These are phyloP conservation scores for Malus hybrid DNA, from an alignment of 331 rosid species.

Conservation along the genomic window DNA sequence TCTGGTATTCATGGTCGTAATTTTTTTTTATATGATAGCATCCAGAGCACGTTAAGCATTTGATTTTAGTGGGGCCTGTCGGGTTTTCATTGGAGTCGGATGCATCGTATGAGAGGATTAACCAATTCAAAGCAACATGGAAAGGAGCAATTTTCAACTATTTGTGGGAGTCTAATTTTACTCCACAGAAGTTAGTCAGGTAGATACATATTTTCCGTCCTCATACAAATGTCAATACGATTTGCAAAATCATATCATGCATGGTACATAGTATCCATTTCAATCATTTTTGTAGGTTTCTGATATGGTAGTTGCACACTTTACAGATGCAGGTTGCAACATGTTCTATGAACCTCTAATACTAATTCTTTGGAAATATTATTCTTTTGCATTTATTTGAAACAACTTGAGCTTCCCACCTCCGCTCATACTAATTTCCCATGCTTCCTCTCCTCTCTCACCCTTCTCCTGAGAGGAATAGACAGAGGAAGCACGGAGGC, in stretches of 20 bases:
- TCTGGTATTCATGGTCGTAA: slow-evolving; percentile 14
- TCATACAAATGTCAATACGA: not conserved
- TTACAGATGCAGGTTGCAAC: not conserved
- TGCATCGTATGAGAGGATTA: slow-evolving; percentile 42
- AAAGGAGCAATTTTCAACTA: slow-evolving; percentile 75
- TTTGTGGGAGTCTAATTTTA: slow-evolving; percentile 95
- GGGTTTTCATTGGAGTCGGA: slow-evolving; percentile 66
- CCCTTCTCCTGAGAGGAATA: not conserved
- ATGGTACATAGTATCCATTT: not conserved
- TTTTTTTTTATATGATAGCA: slow-evolving; percentile 42
- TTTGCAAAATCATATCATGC: not conserved
- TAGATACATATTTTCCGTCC: slow-evolving; percentile 6
- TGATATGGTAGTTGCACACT: not conserved
- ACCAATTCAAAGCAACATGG: slow-evolving; percentile 71
- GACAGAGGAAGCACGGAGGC: not conserved
- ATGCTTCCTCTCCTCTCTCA: not conserved
- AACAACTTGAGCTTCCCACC: not conserved
- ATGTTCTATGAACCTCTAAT: too few species aligned
- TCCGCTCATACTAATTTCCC: not conserved
- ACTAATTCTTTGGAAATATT: not conserved
- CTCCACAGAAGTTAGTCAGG: slow-evolving; percentile 81
- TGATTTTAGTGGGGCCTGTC: slow-evolving; percentile 88
- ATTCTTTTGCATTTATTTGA: not conserved
- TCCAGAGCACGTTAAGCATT: slow-evolving; percentile 83
- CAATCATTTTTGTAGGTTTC: not conserved